Evolutionary conservation across 345 rosid genomes (phyloP).

Genomic region (Erodium maritimum): DNA sequence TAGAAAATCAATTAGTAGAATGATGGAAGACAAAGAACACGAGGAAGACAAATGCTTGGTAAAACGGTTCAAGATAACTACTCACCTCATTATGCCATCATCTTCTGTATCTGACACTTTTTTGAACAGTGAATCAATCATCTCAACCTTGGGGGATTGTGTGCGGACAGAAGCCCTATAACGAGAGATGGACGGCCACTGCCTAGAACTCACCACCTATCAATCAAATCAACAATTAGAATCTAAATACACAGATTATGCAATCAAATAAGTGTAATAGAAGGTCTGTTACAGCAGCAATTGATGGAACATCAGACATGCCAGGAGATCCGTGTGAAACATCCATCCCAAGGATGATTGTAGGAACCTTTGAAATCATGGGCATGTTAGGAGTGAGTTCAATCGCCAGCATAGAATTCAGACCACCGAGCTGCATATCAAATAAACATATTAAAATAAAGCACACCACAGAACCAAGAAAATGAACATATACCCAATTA

Average conservation of each 20-base stretch:
- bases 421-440: constrained; percentile 38
- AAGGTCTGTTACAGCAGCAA: constrained; percentile 41
- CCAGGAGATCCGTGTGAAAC: constrained; percentile 78
- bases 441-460: not conserved
- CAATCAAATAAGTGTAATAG: not conserved
- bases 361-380: constrained; percentile 48
- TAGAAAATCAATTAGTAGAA: not conserved
- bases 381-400: constrained; percentile 30
- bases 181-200: constrained; percentile 77
- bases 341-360: constrained; percentile 65
- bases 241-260: not conserved
- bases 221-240: constrained; percentile 5
- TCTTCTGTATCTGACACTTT: constrained; percentile 45
- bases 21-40: not conserved
- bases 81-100: constrained; percentile 63
- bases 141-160: constrained; percentile 77
- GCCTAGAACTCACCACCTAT: constrained; percentile 69
- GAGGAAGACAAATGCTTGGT: not conserved
- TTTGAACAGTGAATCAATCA: constrained; percentile 69
- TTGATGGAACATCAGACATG: constrained; percentile 50
- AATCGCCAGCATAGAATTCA: constrained; percentile 25
- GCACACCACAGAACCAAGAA: not conserved
- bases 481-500: not conserved
- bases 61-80: not conserved
- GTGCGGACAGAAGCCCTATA: constrained; percentile 85